Evolutionary conservation across 164 flowering plant species (phyloP).

Genomic region (Dillenia suffruticosa): DNA sequence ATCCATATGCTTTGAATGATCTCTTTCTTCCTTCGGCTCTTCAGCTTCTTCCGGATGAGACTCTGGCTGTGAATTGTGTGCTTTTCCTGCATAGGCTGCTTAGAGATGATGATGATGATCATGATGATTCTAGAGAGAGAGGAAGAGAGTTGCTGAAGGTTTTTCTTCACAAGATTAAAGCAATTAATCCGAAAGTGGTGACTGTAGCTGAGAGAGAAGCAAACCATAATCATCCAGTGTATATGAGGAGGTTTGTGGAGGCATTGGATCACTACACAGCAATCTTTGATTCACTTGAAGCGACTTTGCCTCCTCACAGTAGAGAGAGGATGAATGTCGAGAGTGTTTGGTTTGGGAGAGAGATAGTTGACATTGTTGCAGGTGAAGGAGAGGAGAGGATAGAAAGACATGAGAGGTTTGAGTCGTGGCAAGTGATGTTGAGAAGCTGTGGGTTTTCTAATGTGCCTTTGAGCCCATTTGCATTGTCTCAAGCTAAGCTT

Average conservation of each 20-base stretch:
- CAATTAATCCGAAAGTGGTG: conserved; percentile 68
- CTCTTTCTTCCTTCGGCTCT: conserved; percentile 27
- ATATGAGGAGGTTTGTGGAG: conserved; percentile 58
- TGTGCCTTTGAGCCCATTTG: conserved; percentile 66
- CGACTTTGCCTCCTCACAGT: conserved; percentile 79
- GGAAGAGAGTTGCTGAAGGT: conserved; percentile 13
- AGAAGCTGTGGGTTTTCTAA: conserved; percentile 53
- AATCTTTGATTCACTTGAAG: conserved; percentile 80
- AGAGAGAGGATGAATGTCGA: conserved; percentile 74
- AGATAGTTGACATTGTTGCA: conserved; percentile 60
- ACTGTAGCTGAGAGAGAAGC: conserved; percentile 82
- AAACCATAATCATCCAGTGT: conserved; percentile 55
- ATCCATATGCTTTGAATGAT: conserved; percentile 10
- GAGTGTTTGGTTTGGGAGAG: conserved; percentile 74
- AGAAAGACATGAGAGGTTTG: conserved; percentile 62
- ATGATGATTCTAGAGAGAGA: neutral
- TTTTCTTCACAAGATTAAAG: conserved; percentile 55
- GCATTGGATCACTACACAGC: conserved; percentile 78
- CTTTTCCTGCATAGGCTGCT: conserved; percentile 61
- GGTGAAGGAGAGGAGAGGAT: conserved; percentile 52
- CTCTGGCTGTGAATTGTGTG: conserved; percentile 72
- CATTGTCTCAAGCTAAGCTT: conserved; percentile 84
- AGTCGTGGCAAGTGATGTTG: conserved; percentile 69
- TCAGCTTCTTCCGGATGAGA: conserved; percentile 43
- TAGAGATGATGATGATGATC: conserved; percentile 24